phyloP scores from a whole-genome alignment of 371 early-diverging fungal genomes.

The Quaeritorhiza haematococci region DNA sequence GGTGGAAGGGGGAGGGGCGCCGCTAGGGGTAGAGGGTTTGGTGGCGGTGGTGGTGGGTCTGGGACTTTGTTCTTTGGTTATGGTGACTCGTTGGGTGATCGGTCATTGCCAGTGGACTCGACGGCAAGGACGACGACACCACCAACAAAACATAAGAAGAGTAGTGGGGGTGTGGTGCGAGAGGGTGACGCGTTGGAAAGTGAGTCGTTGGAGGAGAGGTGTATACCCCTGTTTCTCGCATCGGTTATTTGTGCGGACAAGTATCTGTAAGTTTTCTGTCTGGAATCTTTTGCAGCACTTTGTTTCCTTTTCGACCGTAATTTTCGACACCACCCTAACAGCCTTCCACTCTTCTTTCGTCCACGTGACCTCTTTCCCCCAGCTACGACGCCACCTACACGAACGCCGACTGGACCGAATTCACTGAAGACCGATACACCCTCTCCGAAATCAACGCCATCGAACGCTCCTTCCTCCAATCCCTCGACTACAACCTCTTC shows the following conservation, averaged over 20 bases:
- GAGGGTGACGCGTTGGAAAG: no score
- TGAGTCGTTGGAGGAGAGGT: no score
- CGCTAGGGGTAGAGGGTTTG: not conserved
- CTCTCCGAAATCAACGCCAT: slow-evolving; percentile 40
- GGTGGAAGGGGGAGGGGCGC: not conserved
- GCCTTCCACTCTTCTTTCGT: not conserved
- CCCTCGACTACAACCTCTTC: slow-evolving; percentile 12
- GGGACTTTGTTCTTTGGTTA: no score
- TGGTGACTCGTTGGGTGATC: no score
- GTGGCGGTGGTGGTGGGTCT: not conserved
- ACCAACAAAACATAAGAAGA: not conserved
- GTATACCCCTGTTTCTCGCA: slow-evolving; percentile 29
- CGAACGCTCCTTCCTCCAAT: slow-evolving; percentile 10
- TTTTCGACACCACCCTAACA: not conserved
- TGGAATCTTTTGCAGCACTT: not conserved
- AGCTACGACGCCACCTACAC: slow-evolving; percentile 44
- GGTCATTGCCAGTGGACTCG: no score
- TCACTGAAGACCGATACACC: slow-evolving; percentile 43
- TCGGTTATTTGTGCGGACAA: slow-evolving; percentile 32
- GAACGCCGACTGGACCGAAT: slow-evolving; percentile 57
- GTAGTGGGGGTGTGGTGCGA: slow-evolving; percentile 18
- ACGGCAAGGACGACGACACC: no score
- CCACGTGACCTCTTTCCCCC: no score
- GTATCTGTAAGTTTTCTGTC: slow-evolving; percentile 29
- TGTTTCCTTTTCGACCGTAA: not conserved